phyloP scores from a whole-genome alignment of 2,329 filamentous ascomycete genomes.

The Aspergillus flavus region DNA sequence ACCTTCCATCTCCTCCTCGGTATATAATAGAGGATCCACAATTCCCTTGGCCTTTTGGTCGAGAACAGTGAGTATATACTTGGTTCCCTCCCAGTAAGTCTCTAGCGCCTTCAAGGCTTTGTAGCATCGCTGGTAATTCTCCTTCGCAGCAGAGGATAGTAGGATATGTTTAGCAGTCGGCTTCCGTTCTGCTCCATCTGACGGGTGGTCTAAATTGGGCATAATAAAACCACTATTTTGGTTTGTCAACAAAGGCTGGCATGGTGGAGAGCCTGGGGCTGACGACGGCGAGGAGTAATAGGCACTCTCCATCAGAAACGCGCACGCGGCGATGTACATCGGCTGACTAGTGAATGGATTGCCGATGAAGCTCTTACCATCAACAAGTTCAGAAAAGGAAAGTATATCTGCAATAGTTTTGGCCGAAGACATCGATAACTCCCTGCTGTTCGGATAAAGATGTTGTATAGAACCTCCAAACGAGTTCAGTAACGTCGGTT shows the following conservation, averaged over 20 bases:
- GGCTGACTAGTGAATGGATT: slow-evolving; percentile 90
- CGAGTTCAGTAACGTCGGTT: slow-evolving; percentile 78
- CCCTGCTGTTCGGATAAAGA: slow-evolving; percentile 76
- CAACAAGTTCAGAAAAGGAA: slow-evolving; percentile 81
- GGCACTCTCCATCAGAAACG: slow-evolving; percentile 81
- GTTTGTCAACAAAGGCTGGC: slow-evolving; percentile 32
- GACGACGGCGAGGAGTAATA: slow-evolving; percentile 69
- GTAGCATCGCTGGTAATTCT: slow-evolving; percentile 86
- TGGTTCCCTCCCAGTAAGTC: slow-evolving; percentile 81
- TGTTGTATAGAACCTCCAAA: slow-evolving; percentile 72
- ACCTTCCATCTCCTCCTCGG: slow-evolving; percentile 75
- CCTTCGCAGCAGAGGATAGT: slow-evolving; percentile 76
- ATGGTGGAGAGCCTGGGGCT: slow-evolving; percentile 58
- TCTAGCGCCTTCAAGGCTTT: slow-evolving; percentile 80
- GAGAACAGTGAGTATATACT: slow-evolving; percentile 82
- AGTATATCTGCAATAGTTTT: slow-evolving; percentile 91
- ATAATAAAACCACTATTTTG: slow-evolving; percentile 40
- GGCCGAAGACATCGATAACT: slow-evolving; percentile 81
- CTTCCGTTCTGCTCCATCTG: slow-evolving; percentile 32
- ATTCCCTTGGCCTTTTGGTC: slow-evolving; percentile 88
- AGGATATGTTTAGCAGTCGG: slow-evolving; percentile 68
- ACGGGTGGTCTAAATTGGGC: slow-evolving; percentile 34
- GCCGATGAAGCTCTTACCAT: slow-evolving; percentile 81
- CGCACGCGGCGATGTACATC: slow-evolving; percentile 88
- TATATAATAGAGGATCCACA: slow-evolving; percentile 70